phyloP scores from a whole-genome alignment of 169 alveolate species.

The Eimeria zaria region DNA sequence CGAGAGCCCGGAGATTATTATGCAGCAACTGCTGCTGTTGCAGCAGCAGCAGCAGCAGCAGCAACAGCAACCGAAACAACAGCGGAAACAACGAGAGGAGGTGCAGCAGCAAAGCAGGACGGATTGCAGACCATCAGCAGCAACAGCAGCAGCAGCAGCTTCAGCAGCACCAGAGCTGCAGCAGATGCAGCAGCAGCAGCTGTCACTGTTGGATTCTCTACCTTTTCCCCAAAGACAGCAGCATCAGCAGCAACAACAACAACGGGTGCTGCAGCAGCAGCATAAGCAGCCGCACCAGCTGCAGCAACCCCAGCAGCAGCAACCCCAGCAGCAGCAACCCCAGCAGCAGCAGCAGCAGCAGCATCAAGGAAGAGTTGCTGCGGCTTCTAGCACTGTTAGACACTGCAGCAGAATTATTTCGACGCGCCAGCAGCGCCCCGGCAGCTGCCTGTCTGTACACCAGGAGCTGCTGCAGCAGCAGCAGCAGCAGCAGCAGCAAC shows the following conservation, averaged over 20 bases:
- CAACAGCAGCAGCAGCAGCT: constrained; percentile 39
- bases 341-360: constrained; percentile 17
- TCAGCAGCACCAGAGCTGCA: not conserved
- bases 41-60: constrained; percentile 20
- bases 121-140: not conserved
- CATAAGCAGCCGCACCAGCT: too few species aligned
- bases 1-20: not conserved
- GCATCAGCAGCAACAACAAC: too few species aligned
- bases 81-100: not conserved
- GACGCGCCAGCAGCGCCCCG: not conserved
- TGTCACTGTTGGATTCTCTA: not conserved
- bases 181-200: constrained; percentile 42
- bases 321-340: not conserved
- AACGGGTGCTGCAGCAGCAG: too few species aligned
- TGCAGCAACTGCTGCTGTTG: not conserved
- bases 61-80: not conserved
- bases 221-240: not conserved
- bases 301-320: not conserved
- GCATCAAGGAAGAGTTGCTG: not conserved
- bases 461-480: constrained; percentile 49
- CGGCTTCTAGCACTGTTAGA: not conserved
- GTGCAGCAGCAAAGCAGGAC: not conserved
- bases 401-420: not conserved
- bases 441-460: not conserved
- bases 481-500: constrained; percentile 18